Evolutionary conservation across 2,329 filamentous ascomycete genomes (phyloP).

Genomic region (Paraconiothyrium sp.): DNA sequence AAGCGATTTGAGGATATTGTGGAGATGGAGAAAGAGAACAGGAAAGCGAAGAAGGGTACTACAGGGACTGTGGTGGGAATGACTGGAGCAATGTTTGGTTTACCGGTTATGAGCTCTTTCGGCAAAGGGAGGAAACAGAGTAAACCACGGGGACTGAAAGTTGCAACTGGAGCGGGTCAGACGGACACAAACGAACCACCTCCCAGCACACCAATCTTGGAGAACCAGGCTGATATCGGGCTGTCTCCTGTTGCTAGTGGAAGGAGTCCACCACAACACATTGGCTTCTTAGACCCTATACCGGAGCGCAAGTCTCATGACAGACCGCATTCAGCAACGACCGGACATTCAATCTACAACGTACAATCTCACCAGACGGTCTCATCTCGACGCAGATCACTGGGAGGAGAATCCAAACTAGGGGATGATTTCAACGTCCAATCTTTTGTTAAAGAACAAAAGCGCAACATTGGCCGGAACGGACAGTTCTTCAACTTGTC

Average conservation of each 20-base stretch:
- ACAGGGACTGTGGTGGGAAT: slow-evolving; percentile 31
- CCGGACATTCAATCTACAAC: slow-evolving; percentile 34
- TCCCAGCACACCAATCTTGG: slow-evolving; percentile 8
- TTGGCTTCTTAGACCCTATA: slow-evolving; percentile 34
- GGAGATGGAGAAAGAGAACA: slow-evolving; percentile 30
- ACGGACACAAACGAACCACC: not conserved
- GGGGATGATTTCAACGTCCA: slow-evolving; percentile 31
- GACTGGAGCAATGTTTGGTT: slow-evolving; percentile 34
- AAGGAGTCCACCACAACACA: slow-evolving; percentile 24
- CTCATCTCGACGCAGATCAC: slow-evolving; percentile 28
- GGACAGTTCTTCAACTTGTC: slow-evolving; percentile 33
- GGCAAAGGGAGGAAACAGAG: slow-evolving; percentile 26
- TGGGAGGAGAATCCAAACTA: slow-evolving; percentile 26
- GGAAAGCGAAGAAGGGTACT: slow-evolving; percentile 27
- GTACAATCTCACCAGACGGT: slow-evolving; percentile 26
- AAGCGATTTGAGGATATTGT: slow-evolving; percentile 36
- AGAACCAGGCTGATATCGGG: slow-evolving; percentile 1
- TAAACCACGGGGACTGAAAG: slow-evolving; percentile 17
- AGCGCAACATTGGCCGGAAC: slow-evolving; percentile 32
- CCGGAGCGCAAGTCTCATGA: slow-evolving; percentile 25
- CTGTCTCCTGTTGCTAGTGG: slow-evolving; percentile 19
- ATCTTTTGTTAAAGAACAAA: slow-evolving; percentile 34
- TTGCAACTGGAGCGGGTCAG: slow-evolving; percentile 10
- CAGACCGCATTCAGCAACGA: slow-evolving; percentile 28
- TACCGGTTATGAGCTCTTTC: slow-evolving; percentile 34